A percentile compares a stretch with the other conserved stretches of the same genome.
These are phyloP conservation scores for Fusarium sp. DNA, from an alignment of 2,329 filamentous ascomycete species.

Conservation along the genomic window DNA sequence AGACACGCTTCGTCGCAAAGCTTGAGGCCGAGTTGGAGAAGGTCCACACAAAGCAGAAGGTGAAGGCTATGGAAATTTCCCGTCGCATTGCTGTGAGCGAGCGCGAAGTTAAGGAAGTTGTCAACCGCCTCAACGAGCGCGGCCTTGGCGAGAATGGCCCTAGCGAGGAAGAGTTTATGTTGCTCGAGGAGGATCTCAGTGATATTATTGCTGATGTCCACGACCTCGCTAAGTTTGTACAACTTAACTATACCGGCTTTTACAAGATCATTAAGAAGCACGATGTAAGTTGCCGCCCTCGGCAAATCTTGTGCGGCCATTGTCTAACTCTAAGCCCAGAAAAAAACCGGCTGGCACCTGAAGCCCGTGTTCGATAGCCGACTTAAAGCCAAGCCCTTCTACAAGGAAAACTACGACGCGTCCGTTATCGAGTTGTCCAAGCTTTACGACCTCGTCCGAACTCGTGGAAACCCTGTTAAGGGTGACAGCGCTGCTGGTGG, in stretches of 20 bases:
- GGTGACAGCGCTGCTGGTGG: constrained; percentile 94
- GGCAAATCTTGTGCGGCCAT: background rate
- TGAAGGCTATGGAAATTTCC: constrained; percentile 96
- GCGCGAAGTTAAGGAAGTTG: constrained; percentile 89
- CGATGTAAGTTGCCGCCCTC: constrained; percentile 70
- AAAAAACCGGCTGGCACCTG: constrained; percentile 93
- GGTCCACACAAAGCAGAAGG: constrained; percentile 96
- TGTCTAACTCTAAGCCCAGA: constrained; percentile 65
- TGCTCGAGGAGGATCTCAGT: constrained; percentile 93
- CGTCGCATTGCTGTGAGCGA: constrained; percentile 89
- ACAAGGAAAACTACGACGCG: constrained; percentile 98
- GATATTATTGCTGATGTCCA: constrained; percentile 99
- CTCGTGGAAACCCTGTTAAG: constrained; percentile 89
- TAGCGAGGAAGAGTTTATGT: constrained; percentile 91
- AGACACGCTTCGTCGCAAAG: constrained; percentile 86
- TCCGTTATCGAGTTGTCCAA: constrained; percentile 95
- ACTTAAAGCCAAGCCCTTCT: constrained; percentile 96
- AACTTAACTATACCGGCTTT: constrained; percentile 98
- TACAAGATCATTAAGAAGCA: constrained; percentile 99
- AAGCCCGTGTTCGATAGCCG: constrained; percentile 96
- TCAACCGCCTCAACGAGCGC: constrained; percentile 76
- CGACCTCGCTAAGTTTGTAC: constrained; percentile 97
- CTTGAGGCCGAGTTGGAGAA: constrained; percentile 96
- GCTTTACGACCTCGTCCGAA: constrained; percentile 94
- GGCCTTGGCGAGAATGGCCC: constrained; percentile 70